Conservation (phyloP, 1,284 basidiomycete species). For the Cryptococcus maquisensis region DNA sequence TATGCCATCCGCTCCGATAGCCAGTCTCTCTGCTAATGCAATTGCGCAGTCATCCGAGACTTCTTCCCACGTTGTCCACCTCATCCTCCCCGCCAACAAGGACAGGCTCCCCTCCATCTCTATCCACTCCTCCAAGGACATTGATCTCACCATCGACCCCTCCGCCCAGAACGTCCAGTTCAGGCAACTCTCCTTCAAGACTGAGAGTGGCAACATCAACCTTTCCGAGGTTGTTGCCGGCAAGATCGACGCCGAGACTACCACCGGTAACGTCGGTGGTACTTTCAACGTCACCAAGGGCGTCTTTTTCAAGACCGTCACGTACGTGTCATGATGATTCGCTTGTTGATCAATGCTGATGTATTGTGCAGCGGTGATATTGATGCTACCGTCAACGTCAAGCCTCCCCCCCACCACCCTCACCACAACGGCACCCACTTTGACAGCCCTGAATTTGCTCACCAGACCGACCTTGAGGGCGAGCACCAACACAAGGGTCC, state of each 20-base stretch:
- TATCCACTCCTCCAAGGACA: conserved; percentile 11
- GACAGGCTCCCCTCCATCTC: conserved; percentile 7
- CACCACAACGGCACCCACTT: conserved; percentile 9
- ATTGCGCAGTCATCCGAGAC: neutral
- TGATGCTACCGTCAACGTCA: conserved; percentile 24
- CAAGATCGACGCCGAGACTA: conserved; percentile 13
- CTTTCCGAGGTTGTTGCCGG: conserved; percentile 8
- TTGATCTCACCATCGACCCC: conserved; percentile 15
- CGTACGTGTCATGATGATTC: conserved; percentile 1
- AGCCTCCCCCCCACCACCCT: conserved; percentile 13
- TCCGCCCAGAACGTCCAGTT: conserved; percentile 17
- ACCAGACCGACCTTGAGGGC: conserved; percentile 6
- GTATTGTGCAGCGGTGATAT: conserved; percentile 22
- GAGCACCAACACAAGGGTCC: conserved; percentile 1
- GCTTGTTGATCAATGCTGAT: neutral
- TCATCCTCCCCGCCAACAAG: conserved; percentile 16
- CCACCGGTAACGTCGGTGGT: conserved; percentile 21
- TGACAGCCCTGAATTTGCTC: conserved; percentile 3
- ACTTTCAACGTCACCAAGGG: conserved; percentile 29
- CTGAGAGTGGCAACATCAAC: conserved; percentile 14
- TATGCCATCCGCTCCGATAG: conserved; percentile 1
- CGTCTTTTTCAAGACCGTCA: conserved; percentile 23
- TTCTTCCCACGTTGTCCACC: conserved; percentile 17
- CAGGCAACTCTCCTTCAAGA: conserved; percentile 14
- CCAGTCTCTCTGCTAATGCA: neutral